phyloP scores from a whole-genome alignment of 768 basidiomycete species.

The Leccinum rimulosum region DNA sequence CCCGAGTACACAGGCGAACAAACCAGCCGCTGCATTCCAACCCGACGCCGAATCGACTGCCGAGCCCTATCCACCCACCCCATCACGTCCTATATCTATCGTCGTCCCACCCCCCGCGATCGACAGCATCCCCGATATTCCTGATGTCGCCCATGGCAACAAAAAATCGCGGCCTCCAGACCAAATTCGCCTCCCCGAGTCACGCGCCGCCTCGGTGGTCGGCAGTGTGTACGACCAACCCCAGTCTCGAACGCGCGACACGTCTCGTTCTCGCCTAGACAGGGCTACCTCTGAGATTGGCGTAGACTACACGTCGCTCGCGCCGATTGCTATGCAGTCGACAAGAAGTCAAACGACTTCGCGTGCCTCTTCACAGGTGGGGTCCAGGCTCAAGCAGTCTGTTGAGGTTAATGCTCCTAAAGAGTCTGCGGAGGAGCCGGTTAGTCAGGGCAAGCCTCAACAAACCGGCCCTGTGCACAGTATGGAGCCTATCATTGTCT shows the following conservation, averaged over 20 bases:
- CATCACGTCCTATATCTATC: conserved; percentile 16
- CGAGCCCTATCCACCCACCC: background rate
- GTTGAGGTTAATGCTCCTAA: background rate
- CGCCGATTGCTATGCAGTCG: conserved; percentile 6
- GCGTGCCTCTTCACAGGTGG: conserved; percentile 3
- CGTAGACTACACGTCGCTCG: conserved; percentile 5
- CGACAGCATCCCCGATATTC: conserved; percentile 14
- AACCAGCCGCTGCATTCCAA: conserved; percentile 5
- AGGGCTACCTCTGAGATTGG: conserved; percentile 28
- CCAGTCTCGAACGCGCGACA: conserved; percentile 16
- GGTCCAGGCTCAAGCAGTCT: conserved; percentile 2
- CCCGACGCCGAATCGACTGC: conserved; percentile 6
- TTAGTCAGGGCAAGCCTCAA: background rate
- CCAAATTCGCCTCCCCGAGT: conserved; percentile 25
- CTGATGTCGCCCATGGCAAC: conserved; percentile 14
- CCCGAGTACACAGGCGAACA: conserved; percentile 3
- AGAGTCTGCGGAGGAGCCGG: background rate
- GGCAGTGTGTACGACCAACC: conserved; percentile 27
- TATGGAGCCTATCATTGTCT: no score
- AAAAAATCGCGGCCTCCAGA: conserved; percentile 14
- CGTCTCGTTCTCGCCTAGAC: conserved; percentile 11
- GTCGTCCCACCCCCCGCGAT: conserved; percentile 10
- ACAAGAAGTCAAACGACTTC: conserved; percentile 1
- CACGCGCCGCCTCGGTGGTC: conserved; percentile 32
- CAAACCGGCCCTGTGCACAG: background rate